Conservation (phyloP, 176 grass and related monocot species). For the Avena sativa region DNA sequence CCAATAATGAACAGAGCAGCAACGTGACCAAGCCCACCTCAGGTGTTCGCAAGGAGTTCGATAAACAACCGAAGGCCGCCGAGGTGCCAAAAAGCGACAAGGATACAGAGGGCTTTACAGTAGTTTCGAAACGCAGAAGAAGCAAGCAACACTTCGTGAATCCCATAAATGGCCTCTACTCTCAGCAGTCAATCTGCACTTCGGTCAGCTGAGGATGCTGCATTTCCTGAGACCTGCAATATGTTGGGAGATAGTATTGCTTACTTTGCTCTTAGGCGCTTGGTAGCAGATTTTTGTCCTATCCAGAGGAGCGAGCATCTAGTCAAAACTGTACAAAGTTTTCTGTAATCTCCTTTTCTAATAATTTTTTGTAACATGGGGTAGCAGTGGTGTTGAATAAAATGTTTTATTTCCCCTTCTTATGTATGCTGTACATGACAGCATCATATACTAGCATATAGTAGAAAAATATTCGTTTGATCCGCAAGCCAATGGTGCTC, state of each 20-base stretch:
- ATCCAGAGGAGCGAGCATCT: slow-evolving; percentile 32
- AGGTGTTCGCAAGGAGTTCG: slow-evolving; percentile 28
- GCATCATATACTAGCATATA: slow-evolving; percentile 32
- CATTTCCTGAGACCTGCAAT: slow-evolving; percentile 37
- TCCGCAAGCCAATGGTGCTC: not conserved
- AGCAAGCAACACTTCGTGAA: slow-evolving; percentile 69
- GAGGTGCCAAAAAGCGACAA: slow-evolving; percentile 49
- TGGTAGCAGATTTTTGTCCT: slow-evolving; percentile 48
- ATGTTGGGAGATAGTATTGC: slow-evolving; percentile 44
- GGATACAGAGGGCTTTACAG: slow-evolving; percentile 88
- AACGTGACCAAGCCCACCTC: slow-evolving; percentile 32
- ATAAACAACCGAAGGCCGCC: slow-evolving; percentile 40
- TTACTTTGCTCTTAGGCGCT: slow-evolving; percentile 45
- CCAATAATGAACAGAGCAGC: slow-evolving; percentile 49
- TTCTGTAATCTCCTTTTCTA: slow-evolving; percentile 14
- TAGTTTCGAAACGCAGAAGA: slow-evolving; percentile 85
- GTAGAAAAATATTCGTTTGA: slow-evolving; percentile 25
- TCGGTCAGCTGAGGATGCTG: slow-evolving; percentile 56
- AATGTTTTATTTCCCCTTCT: not conserved
- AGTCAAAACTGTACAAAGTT: slow-evolving; percentile 57
- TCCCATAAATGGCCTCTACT: slow-evolving; percentile 74
- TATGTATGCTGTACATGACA: slow-evolving; percentile 30
- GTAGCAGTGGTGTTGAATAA: slow-evolving; percentile 50
- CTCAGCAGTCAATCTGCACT: slow-evolving; percentile 84
- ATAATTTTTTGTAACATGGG: slow-evolving; percentile 37